Evolutionary conservation across 768 basidiomycete species (phyloP).

Genomic region (Brasilioporus rufonigricans): DNA sequence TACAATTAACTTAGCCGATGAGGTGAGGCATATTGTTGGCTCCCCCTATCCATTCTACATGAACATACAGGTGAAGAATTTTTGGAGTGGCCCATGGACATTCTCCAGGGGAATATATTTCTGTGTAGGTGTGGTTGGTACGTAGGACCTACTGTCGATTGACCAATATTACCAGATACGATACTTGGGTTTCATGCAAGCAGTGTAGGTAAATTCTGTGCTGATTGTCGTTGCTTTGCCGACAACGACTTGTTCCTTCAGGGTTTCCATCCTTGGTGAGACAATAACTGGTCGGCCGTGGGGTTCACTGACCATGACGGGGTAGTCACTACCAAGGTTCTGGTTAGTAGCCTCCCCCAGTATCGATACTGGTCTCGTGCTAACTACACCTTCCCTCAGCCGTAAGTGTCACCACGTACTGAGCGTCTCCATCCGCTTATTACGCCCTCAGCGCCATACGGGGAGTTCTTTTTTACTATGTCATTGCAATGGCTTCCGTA

Average conservation of each 20-base stretch:
- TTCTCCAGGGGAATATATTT: slow-evolving; percentile 10
- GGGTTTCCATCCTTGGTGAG: slow-evolving; percentile 9
- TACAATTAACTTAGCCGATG: background rate
- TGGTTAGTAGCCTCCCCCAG: too few species aligned
- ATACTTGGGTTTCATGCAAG: slow-evolving; percentile 6
- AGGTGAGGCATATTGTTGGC: background rate
- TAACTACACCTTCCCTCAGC: too few species aligned
- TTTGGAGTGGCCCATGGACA: slow-evolving; percentile 14
- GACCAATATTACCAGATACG: slow-evolving; percentile 6
- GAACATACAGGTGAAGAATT: slow-evolving; percentile 6
- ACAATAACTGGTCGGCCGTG: background rate
- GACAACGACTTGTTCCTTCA: background rate
- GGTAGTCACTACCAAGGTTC: too few species aligned
- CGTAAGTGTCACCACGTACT: too few species aligned
- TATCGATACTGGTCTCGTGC: too few species aligned
- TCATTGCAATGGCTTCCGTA: too few species aligned
- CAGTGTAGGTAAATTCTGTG: background rate
- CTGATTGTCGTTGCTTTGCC: background rate
- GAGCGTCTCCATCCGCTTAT: too few species aligned
- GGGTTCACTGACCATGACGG: too few species aligned
- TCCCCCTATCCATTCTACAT: background rate
- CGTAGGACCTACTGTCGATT: background rate
- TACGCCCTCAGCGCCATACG: background rate
- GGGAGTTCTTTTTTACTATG: too few species aligned
- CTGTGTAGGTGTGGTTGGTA: background rate